These are phyloP conservation scores for Globisporangium mamillatum DNA, from an alignment of 352 stramenopile species.

Conservation along the genomic window DNA sequence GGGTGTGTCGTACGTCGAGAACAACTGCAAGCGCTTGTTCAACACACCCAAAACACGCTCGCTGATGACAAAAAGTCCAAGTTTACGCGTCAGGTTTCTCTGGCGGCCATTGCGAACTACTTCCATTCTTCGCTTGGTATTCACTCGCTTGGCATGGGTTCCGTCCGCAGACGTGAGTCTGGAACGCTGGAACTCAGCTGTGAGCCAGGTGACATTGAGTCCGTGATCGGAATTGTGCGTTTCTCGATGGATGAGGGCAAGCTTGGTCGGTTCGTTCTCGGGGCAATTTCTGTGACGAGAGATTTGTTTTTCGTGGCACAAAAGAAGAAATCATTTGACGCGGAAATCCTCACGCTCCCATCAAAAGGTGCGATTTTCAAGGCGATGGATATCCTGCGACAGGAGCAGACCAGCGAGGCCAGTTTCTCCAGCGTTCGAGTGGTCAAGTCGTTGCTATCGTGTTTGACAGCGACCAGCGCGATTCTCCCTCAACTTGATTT, in stretches of 20 bases:
- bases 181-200: conserved; percentile 5
- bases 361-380: conserved; percentile 28
- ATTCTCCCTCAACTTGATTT: conserved; percentile 14
- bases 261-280: conserved; percentile 22
- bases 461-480: conserved; percentile 9
- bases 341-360: conserved; percentile 34
- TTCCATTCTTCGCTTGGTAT: conserved; percentile 20
- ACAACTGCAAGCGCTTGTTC: conserved; percentile 1
- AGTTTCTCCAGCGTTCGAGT: neutral
- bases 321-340: conserved; percentile 53
- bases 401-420: conserved; percentile 17
- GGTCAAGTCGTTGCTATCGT: conserved; percentile 14
- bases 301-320: conserved; percentile 38
- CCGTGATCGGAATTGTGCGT: conserved; percentile 24
- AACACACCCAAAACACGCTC: neutral
- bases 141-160: neutral
- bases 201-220: conserved; percentile 16
- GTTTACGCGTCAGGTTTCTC: neutral
- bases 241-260: conserved; percentile 9
- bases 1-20: conserved; percentile 5
- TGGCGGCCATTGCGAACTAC: conserved; percentile 11
- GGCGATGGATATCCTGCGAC: conserved; percentile 29
- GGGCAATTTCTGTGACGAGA: conserved; percentile 28
- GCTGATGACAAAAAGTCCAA: neutral
- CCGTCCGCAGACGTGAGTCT: neutral